Evolutionary conservation across 805 yeast species (phyloP).

Genomic region (Monosporozyma aerobia): DNA sequence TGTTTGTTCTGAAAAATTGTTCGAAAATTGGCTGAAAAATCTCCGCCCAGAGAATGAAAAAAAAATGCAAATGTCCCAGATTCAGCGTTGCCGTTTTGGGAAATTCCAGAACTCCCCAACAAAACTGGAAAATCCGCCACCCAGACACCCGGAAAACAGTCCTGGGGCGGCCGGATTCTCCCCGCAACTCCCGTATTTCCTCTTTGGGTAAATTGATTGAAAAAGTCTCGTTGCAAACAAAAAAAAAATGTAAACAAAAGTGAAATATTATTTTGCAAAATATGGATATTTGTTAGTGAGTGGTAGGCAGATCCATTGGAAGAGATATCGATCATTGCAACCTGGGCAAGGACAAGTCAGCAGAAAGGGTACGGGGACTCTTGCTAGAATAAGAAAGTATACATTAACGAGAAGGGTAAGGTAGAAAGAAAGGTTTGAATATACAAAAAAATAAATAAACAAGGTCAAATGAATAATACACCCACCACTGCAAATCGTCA

Average conservation of each 20-base stretch:
- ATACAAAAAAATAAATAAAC: too few species aligned
- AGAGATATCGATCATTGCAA: too few species aligned
- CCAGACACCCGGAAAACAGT: neutral
- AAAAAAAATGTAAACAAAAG: neutral
- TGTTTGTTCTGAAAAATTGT: neutral
- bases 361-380: too few species aligned
- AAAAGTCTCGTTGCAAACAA: neutral
- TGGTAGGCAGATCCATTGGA: neutral
- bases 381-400: too few species aligned
- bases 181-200: neutral
- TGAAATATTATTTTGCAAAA: neutral
- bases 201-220: neutral
- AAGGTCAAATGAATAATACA: neutral
- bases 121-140: neutral
- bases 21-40: neutral
- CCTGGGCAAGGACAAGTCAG: too few species aligned
- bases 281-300: too few species aligned
- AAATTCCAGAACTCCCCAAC: neutral
- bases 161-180: neutral
- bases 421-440: too few species aligned
- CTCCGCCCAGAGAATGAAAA: too few species aligned
- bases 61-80: neutral
- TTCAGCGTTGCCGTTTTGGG: neutral
- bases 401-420: too few species aligned
- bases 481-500: neutral